Evolutionary conservation across 176 grass and related monocot genomes (phyloP), one percentile per base, ranked within the genome.

Genomic region (Avena sativa): DNA sequence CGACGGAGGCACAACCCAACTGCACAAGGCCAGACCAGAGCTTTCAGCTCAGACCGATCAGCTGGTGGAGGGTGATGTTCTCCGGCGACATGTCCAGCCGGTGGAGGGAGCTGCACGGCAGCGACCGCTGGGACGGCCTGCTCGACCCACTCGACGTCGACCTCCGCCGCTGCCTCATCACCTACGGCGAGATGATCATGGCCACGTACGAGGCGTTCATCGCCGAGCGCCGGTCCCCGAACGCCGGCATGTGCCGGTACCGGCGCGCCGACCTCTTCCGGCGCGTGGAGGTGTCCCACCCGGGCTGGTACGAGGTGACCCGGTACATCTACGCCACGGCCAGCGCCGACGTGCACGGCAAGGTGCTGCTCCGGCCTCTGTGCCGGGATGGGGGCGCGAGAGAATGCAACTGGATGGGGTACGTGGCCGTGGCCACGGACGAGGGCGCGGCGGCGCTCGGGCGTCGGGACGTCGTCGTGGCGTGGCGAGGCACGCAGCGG

Each of bases 401-500:
- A 81, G 89, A 85, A 61, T 88, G 90, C 72, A 98, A 94, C 52
- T 98, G 91, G 91, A 98, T 95, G 63, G 96, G 96, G 6, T 98
- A 94, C 84, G 88, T 95, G 9, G 91, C 96, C 75, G 90, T 92
- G 49, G 94, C 94, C 63, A 99, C 94, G 15, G 94, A 96, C 58
- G 80, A 94, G 77, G 94, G 94, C 74, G 80, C 66, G 25, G 90
- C 89, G 58, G 89, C 83, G 36, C 88, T 99, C 50, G 94, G 97
- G 3, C 74, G 97, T 32, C 83, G 94, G 51, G 94, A 99, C 80
- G 81, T 96, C 70, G 84, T 96, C 47, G 90, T 98, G 63, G 89
- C 85, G 16, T 99, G 97, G 97, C 87, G 92, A 74, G 92, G 97
- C 59, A 99, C 90, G 89, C 71, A 93, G 72, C 75, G 88, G 26